These are phyloP conservation scores for Vaccinium darrowii DNA, from an alignment of 148 eudicot genomes.

Conservation along the genomic window DNA sequence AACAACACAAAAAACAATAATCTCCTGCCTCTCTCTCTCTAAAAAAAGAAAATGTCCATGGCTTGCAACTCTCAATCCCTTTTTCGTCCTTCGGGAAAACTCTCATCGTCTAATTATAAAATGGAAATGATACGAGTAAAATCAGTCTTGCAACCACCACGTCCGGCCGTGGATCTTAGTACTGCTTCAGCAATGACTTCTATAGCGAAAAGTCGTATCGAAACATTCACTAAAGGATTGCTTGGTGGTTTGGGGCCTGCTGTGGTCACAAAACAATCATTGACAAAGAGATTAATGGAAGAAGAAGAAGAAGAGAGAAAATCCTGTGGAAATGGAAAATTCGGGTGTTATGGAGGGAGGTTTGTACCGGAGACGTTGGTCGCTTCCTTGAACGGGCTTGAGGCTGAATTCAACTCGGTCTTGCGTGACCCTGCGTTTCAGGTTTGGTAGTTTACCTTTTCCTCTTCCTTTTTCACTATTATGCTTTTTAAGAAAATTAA, in stretches of 20 bases:
- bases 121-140: neutral
- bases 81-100: neutral
- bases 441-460: conserved; percentile 31
- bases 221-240: neutral
- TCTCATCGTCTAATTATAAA: neutral
- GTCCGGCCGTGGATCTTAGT: neutral
- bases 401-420: conserved; percentile 44
- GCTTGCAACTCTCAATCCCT: conserved; percentile 3
- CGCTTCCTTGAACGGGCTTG: conserved; percentile 44
- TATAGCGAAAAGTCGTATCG: neutral
- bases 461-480: neutral
- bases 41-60: neutral
- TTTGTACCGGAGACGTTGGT: conserved; percentile 69
- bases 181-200: no score
- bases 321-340: conserved; percentile 37
- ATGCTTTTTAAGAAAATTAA: neutral
- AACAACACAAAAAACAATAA: no score
- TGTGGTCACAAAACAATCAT: neutral
- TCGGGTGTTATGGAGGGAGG: conserved; percentile 68
- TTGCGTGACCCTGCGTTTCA: conserved; percentile 50
- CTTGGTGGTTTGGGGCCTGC: neutral
- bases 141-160: neutral
- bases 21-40: neutral
- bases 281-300: conserved; percentile 4
- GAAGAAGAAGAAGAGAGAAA: conserved; percentile 2